Evolutionary conservation across 176 grass and related monocot genomes (phyloP), one percentile per base, ranked within the genome.

Genomic region (Ensete ventricosum): DNA sequence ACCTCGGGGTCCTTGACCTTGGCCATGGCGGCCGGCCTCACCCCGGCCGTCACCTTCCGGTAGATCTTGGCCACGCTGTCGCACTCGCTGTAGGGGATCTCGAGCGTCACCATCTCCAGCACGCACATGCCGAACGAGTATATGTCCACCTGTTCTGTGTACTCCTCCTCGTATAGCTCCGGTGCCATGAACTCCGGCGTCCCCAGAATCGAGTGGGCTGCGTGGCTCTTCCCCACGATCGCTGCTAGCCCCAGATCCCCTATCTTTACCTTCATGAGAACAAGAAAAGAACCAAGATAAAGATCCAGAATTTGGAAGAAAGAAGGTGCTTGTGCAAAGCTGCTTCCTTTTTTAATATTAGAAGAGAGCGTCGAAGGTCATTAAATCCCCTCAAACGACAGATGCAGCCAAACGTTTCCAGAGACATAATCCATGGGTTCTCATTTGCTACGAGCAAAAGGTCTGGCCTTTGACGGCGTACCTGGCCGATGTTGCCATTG

Each of bases 121-220:
- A 94, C 88, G 86, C 95, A 99, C 82, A 99, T 90, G 19, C 88
- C 95, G 71, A 91, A 99, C 62, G 88, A 94, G 88, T 99, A 94
- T 77, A 99, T 89, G 88, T 99, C 95, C 51, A 99, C 90, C 76
- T 79, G 88, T 79, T 99, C 95, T 1, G 88, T 99, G 84, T 99
- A 99, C 43, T 85, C 78, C 88, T 94, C 95, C 72, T 89, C 87
- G 75, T 89, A 99, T 6, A 99, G 86, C 84, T 99, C 95, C 67
- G 95, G 95, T 67, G 95, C 95, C 95, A 99, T 99, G 91, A 91
- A 99, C 84, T 94, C 90, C 21, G 94, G 95, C 64, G 95, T 99
- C 16, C 95, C 90, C 14, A 99, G 88, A 34, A 99, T 75, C 49
- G 95, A 91, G 82, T 94, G 90, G 26, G 95, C 91, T 64, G 88